Evolutionary conservation across 2,329 filamentous ascomycete species (phyloP).

Genomic region (Botryotinia calthae): DNA sequence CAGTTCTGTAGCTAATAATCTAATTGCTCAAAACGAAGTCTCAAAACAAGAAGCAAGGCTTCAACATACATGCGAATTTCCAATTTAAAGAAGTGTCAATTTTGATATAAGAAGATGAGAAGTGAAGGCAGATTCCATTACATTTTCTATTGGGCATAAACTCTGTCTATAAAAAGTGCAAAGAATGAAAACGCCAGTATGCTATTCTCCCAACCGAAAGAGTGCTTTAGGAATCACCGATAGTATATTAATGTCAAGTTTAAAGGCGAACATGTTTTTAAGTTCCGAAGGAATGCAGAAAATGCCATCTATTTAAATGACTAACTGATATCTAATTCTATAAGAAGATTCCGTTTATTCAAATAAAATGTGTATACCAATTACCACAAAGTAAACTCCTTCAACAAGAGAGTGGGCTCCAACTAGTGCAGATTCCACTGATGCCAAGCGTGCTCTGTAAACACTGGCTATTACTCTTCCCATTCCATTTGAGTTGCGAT

Average conservation of each 20-base stretch:
- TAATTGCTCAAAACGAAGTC: not conserved
- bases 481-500: accelerated
- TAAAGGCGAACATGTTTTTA: not conserved
- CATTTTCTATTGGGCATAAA: not conserved
- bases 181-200: not conserved
- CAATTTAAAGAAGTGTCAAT: not conserved
- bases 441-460: not conserved
- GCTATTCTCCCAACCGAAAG: not conserved
- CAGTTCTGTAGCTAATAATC: not conserved
- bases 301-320: not conserved
- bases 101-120: not conserved
- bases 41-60: not conserved
- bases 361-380: not conserved
- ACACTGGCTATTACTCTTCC: not conserved
- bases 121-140: not conserved
- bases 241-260: not conserved
- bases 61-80: not conserved
- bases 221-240: no score
- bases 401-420: not conserved
- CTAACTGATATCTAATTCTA: not conserved
- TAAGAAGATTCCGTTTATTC: not conserved
- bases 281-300: not conserved
- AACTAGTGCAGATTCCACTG: not conserved
- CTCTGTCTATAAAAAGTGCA: not conserved
- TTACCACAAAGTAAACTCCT: not conserved